Evolutionary conservation across 176 grass and related monocot species (phyloP).

Genomic region (Secale cereale): DNA sequence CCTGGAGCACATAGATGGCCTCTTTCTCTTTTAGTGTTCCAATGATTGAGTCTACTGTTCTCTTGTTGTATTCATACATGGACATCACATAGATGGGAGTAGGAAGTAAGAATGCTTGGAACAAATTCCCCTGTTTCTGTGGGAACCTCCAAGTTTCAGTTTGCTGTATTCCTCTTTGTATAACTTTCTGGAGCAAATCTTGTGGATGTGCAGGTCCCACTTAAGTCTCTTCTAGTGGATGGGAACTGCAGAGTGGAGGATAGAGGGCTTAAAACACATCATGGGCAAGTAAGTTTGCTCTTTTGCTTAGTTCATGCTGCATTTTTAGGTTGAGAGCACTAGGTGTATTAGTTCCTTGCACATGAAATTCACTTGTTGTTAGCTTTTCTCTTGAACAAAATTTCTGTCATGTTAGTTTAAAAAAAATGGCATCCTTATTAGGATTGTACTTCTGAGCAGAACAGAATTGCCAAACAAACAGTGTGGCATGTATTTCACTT

Average conservation of each 20-base stretch:
- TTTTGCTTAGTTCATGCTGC: background rate
- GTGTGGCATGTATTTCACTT: background rate
- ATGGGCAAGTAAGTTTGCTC: conserved; percentile 71
- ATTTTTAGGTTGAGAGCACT: background rate
- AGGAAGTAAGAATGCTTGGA: background rate
- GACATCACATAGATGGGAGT: background rate
- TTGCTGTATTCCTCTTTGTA: conserved; percentile 14
- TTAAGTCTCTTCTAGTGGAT: conserved; percentile 68
- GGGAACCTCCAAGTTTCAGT: background rate
- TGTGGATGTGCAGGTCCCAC: conserved; percentile 50
- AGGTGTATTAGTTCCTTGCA: background rate
- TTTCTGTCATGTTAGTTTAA: background rate
- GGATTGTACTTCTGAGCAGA: background rate
- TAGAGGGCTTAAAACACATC: conserved; percentile 89
- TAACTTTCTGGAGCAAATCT: conserved; percentile 20
- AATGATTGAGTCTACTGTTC: background rate
- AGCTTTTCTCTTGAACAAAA: conserved; percentile 3
- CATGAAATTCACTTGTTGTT: background rate
- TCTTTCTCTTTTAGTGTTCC: background rate
- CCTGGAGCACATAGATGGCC: background rate
- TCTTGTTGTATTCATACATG: background rate
- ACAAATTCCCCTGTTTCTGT: background rate
- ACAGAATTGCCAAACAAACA: background rate
- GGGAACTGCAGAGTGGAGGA: conserved; percentile 98
- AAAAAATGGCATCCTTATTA: background rate